Evolutionary conservation across 225 moss, liverwort and hornwort species (phyloP), one percentile per base, ranked within the genome.

Genomic region (Lunularia cruciata): DNA sequence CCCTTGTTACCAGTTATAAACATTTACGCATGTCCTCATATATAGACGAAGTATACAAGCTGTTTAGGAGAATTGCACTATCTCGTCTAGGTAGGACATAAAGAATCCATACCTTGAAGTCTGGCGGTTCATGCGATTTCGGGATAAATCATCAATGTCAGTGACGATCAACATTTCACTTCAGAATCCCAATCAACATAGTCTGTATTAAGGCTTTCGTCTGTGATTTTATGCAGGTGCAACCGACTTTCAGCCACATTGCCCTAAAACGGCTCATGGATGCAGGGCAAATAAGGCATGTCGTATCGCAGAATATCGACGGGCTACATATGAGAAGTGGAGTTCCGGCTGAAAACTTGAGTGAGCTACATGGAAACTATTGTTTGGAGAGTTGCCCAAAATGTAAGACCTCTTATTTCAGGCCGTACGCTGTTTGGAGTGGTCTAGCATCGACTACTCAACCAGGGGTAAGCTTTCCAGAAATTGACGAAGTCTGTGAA

Each of bases 231-330:
- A 57, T 81, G 79, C 87, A 95, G 94, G 74, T 86, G 64, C 75
- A 75, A 53, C 91, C 94, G 47, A 95, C 94, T n/a, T 81, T 89
- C 69, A 85, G 86, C 37, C 94, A 95, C 59, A 68, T 86, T 45
- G 70, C 81, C 59, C 63, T 95, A 79, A 83, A 82, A 70, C 63
- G 58, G 31, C 77, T 95, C n/a, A 52, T 91, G 73, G 91, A 95
- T 70, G 81, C 54, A 19, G 88, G 76, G 34, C 77, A 78, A 56
- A 68, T 89, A 51, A 87, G 76, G 49, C 89, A 95, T 59, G 81
- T 95, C 32, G 86, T 95, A 40, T 91, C 91, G 12, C 94, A 95
- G 68, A 95, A 95, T 73, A 95, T 95, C 52, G 91, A 95, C 71
- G 89, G 85, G 63, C 74, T 95, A 46, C 94, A 95, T 64, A 68